Conservation (phyloP, 148 eudicot genomes). For the Polygonum aviculare region DNA sequence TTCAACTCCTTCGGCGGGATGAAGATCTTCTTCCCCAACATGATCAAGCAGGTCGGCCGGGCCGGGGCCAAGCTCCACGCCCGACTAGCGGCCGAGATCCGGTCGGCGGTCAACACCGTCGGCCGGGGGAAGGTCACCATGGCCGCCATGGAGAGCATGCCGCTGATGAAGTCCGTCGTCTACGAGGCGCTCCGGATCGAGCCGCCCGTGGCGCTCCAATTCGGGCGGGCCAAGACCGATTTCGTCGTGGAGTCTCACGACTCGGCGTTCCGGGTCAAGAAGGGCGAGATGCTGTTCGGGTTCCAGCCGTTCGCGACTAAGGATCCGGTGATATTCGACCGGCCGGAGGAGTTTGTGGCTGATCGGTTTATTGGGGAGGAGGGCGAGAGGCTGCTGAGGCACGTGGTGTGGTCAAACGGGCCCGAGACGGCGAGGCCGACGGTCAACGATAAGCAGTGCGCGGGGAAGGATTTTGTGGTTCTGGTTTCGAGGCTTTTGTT, state of each 20-base stretch:
- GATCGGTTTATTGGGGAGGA: conserved; percentile 66
- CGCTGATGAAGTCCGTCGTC: conserved; percentile 68
- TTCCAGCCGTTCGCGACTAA: conserved; percentile 79
- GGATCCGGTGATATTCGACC: conserved; percentile 65
- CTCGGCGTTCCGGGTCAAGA: conserved; percentile 53
- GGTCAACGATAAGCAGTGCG: conserved; percentile 70
- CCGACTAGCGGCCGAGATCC: conserved; percentile 52
- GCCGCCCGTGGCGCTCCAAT: conserved; percentile 73
- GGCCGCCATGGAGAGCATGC: conserved; percentile 68
- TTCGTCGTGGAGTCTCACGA: conserved; percentile 66
- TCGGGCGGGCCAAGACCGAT: conserved; percentile 50
- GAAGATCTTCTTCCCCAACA: conserved; percentile 66
- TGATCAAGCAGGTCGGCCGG: conserved; percentile 69
- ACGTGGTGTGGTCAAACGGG: conserved; percentile 90
- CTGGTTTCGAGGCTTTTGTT: conserved; percentile 56
- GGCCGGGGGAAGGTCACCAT: conserved; percentile 59
- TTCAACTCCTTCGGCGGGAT: conserved; percentile 91
- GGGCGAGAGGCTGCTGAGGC: conserved; percentile 47
- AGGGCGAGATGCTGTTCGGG: conserved; percentile 80
- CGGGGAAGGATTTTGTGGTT: conserved; percentile 90
- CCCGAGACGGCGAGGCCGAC: conserved; percentile 57
- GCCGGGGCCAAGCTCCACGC: conserved; percentile 62
- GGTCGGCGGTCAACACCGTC: conserved; percentile 39
- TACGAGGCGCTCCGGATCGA: conserved; percentile 71
- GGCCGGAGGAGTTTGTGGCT: conserved; percentile 67